Conservation (phyloP, 495 filamentous ascomycete genomes). For the Neurospora hispaniola region DNA sequence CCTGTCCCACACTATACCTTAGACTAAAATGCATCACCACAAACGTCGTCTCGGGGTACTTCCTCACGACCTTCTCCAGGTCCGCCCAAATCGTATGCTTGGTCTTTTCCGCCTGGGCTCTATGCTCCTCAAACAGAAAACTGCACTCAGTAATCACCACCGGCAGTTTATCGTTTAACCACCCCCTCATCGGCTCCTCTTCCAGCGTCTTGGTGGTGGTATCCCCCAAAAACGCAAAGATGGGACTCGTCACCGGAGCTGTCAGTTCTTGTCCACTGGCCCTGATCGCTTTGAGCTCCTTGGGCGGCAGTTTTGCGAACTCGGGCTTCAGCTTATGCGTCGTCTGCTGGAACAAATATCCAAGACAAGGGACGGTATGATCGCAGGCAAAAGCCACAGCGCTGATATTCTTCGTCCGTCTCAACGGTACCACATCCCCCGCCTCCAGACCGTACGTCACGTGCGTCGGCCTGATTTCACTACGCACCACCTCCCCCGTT, state of each 20-base stretch:
- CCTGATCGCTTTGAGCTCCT: constrained; percentile 16
- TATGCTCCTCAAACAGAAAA: constrained; percentile 24
- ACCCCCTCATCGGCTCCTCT: constrained; percentile 6
- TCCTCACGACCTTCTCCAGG: constrained; percentile 20
- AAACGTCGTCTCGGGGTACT: constrained; percentile 22
- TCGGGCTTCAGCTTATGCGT: constrained; percentile 19
- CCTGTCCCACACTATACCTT: constrained; percentile 23
- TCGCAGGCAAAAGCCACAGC: constrained; percentile 25
- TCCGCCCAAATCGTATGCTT: constrained; percentile 29
- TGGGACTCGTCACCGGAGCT: constrained; percentile 14
- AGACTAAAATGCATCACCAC: constrained; percentile 31
- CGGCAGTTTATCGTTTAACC: constrained; percentile 15
- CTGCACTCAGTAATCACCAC: constrained; percentile 32
- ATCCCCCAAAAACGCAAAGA: constrained; percentile 31
- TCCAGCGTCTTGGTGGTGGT: constrained; percentile 19
- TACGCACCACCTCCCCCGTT: not conserved
- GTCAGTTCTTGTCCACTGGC: constrained; percentile 16
- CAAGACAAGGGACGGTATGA: constrained; percentile 28
- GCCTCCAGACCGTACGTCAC: constrained; percentile 13
- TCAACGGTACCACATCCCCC: constrained; percentile 16
- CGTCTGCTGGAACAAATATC: constrained; percentile 24
- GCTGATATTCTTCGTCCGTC: constrained; percentile 12
- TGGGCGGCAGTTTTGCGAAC: constrained; percentile 7
- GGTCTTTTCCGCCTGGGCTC: constrained; percentile 23
- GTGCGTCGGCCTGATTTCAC: constrained; percentile 12